Evolutionary conservation across 306 rosid species (phyloP).

Genomic region (Castanopsis chinensis): DNA sequence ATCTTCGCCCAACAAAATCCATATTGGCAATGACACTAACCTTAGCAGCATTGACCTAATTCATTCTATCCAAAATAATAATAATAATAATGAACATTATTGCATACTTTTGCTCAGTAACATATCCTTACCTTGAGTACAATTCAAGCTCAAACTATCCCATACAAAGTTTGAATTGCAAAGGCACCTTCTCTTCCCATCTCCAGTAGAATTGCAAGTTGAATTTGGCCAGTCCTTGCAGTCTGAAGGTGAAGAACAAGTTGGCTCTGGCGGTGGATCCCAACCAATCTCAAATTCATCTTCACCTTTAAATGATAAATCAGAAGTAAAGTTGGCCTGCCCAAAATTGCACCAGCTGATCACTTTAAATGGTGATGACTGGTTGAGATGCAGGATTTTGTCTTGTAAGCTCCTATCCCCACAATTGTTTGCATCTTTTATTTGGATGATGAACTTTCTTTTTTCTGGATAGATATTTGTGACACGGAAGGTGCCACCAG

Average conservation of each 20-base stretch:
- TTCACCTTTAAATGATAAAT: constrained; percentile 37
- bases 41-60: background rate
- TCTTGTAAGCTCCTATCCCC: constrained; percentile 27
- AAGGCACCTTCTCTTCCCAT: constrained; percentile 56
- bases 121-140: constrained; percentile 46
- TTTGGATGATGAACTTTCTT: constrained; percentile 41
- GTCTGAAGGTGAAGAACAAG: constrained; percentile 52
- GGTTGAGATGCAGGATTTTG: constrained; percentile 41
- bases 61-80: background rate
- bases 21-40: background rate
- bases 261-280: constrained; percentile 50
- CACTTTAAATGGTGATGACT: constrained; percentile 57
- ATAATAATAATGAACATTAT: background rate
- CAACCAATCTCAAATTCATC: constrained; percentile 55
- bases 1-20: background rate
- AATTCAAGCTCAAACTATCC: constrained; percentile 59
- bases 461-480: constrained; percentile 49
- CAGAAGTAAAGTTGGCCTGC: constrained; percentile 34
- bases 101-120: background rate
- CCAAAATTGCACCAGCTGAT: constrained; percentile 44
- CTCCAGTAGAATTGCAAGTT: constrained; percentile 46
- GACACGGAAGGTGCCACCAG: constrained; percentile 44
- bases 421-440: constrained; percentile 37
- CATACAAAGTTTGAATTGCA: constrained; percentile 47
- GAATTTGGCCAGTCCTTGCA: constrained; percentile 74